Base-by-base conservation (phyloP, 1,284 basidiomycete genomes). In the Schizopora paradoxa region DNA sequence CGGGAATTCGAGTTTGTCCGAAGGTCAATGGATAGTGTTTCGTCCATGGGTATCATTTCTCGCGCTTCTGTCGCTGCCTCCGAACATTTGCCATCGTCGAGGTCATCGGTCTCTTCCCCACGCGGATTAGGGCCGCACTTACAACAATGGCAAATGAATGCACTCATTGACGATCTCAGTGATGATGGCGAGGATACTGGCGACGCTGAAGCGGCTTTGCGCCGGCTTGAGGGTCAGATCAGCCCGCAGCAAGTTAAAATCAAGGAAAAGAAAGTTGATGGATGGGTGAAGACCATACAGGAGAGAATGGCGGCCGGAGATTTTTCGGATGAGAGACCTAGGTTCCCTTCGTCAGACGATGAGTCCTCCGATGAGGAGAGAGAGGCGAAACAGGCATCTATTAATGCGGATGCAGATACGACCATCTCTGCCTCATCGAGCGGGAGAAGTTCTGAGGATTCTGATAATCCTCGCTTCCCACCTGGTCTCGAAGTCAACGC, bases 141-240 rank as follows among this genome's bases (percentile, higher is more conserved):
- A 26, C 76, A 82, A 13, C 76, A 78, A 42, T 90, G 87, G 87
- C 86, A 89, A 56, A 66, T 89, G 56, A 83, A 85, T 54, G 86
- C 86, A 23, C 68, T 90, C 26, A 72, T 86, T 21, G 84, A 89
- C 50, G 84, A 82, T 16, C 62, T 90, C 45, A 85, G 79, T 53
- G 81, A 87, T 47, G 78, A 88, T 6, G 85, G 77, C 18, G 84
- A 82, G 48, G 72, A 66, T 23, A 56, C 62, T 2, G 87, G 88
- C 0, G 89, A 86, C 55, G 83, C 87, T 13, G 87, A 91, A 41
- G 84, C 81, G 6, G 90, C 91, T 5, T 60, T 93, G 49, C 71
- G 74, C 31, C 70, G 84, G 7, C 70, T 93, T 38, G 89, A 93
- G 62, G 90, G 90, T 0, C 80, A 90, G 58, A 86, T 92, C 48